These are phyloP conservation scores for Helotiales sp. DNA, from an alignment of 2,329 filamentous ascomycete species.

Conservation along the genomic window DNA sequence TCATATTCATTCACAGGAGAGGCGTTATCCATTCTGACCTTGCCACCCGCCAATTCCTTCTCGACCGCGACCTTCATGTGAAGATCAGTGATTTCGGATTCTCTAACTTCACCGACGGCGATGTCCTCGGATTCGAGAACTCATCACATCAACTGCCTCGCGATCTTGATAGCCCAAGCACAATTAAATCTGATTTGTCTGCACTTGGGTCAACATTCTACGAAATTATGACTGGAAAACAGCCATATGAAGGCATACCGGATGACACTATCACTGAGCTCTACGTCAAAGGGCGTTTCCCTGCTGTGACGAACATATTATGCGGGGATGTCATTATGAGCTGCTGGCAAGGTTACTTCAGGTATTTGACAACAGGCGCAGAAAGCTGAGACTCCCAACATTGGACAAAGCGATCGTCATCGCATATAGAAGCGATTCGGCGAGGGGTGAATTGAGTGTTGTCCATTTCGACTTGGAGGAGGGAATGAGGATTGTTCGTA, in stretches of 20 bases:
- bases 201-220: constrained; percentile 31
- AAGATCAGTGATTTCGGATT: constrained; percentile 20
- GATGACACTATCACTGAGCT: constrained; percentile 21
- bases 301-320: constrained; percentile 15
- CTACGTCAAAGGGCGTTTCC: constrained; percentile 18
- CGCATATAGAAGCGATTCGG: no score
- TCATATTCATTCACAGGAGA: constrained; percentile 25
- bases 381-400: no score
- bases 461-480: no score
- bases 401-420: no score
- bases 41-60: constrained; percentile 26
- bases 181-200: constrained; percentile 30
- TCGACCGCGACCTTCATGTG: constrained; percentile 13
- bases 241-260: constrained; percentile 21
- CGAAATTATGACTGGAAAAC: constrained; percentile 44
- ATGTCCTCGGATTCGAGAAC: constrained; percentile 26
- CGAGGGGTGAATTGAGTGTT: no score
- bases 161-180: constrained; percentile 25
- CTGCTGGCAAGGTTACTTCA: constrained; percentile 12
- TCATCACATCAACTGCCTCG: constrained; percentile 27
- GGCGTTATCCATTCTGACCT: constrained; percentile 26
- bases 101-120: constrained; percentile 24
- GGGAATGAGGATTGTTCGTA: no score
- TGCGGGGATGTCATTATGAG: constrained; percentile 19
- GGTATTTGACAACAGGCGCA: no score